Percentiles rank a stretch among this genome's conserved stretches.
Conservation (phyloP, 2,329 filamentous ascomycete species). For the Aspergillus oerlinghausenensis region DNA sequence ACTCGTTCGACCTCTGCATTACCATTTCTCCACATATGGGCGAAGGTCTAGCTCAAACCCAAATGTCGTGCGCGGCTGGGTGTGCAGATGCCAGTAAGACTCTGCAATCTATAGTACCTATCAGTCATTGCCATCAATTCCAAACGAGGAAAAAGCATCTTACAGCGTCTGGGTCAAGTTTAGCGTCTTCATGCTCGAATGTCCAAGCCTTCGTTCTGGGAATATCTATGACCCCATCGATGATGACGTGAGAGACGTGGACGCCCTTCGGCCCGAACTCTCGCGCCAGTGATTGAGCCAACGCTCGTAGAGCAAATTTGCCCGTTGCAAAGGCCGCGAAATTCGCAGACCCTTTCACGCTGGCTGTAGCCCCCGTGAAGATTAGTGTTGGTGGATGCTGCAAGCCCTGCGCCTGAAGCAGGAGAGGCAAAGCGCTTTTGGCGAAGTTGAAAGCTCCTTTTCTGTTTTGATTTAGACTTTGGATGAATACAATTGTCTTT, state of each 20-base stretch:
- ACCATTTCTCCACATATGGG: slow-evolving; percentile 82
- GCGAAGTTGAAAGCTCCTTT: slow-evolving; percentile 71
- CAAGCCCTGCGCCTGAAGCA: slow-evolving; percentile 56
- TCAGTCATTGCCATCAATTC: slow-evolving; percentile 1
- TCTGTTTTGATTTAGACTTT: slow-evolving; percentile 15
- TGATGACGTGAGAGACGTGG: slow-evolving; percentile 75
- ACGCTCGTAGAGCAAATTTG: slow-evolving; percentile 72
- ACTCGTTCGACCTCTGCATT: slow-evolving; percentile 14
- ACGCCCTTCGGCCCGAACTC: slow-evolving; percentile 83
- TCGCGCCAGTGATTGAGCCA: slow-evolving; percentile 69
- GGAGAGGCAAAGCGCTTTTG: slow-evolving; percentile 63
- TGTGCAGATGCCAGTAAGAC: slow-evolving; percentile 78
- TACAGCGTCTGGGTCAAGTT: slow-evolving; percentile 71
- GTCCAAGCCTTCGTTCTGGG: slow-evolving; percentile 61
- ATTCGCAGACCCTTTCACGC: slow-evolving; percentile 64
- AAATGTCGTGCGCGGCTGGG: slow-evolving; percentile 72
- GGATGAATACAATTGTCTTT: background rate
- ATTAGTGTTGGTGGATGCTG: slow-evolving; percentile 72
- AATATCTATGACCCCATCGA: slow-evolving; percentile 83
- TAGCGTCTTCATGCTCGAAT: slow-evolving; percentile 57
- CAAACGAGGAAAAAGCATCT: slow-evolving; percentile 32
- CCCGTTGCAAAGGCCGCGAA: slow-evolving; percentile 70
- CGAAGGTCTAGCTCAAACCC: slow-evolving; percentile 78
- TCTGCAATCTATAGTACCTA: slow-evolving; percentile 67
- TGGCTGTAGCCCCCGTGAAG: slow-evolving; percentile 83